phyloP scores from a whole-genome alignment of 176 grass and related monocot species.

The Eremochloa ophiuroides region DNA sequence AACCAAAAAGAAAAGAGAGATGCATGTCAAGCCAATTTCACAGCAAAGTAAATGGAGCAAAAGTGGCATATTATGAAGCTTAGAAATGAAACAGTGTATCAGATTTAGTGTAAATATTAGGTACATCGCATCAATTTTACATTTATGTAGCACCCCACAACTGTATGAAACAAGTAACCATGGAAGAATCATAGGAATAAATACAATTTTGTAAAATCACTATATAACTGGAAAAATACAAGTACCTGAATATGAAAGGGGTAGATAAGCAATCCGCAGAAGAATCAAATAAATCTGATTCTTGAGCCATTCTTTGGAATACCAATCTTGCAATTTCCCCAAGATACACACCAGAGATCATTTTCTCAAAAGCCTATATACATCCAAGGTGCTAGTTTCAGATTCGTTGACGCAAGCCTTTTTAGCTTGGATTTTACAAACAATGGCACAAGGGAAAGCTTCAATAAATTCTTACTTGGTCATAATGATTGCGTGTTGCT shows the following conservation, averaged over 20 bases:
- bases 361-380: slow-evolving; percentile 77
- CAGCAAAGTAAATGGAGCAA: neutral
- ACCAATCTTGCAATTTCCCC: slow-evolving; percentile 86
- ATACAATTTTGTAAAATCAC: neutral
- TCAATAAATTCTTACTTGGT: slow-evolving; percentile 54
- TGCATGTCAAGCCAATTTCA: neutral
- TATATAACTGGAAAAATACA: neutral
- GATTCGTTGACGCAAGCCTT: neutral
- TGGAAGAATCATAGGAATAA: neutral
- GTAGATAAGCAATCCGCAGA: slow-evolving; percentile 30
- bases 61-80: neutral
- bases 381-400: neutral
- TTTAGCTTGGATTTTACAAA: neutral
- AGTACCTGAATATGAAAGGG: slow-evolving; percentile 77
- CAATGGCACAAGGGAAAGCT: neutral
- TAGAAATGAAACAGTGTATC: neutral
- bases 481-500: slow-evolving; percentile 43
- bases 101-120: neutral
- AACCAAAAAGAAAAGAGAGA: neutral
- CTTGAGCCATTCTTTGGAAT: slow-evolving; percentile 52
- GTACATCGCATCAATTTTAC: neutral
- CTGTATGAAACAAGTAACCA: neutral
- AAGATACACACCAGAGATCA: slow-evolving; percentile 91
- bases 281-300: slow-evolving; percentile 64
- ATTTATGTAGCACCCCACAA: neutral